A percentile compares a stretch with the other conserved stretches of the same genome.
Evolutionary conservation across 1,139 yeast genomes (phyloP).

Genomic region (Debaryomyces sp.): DNA sequence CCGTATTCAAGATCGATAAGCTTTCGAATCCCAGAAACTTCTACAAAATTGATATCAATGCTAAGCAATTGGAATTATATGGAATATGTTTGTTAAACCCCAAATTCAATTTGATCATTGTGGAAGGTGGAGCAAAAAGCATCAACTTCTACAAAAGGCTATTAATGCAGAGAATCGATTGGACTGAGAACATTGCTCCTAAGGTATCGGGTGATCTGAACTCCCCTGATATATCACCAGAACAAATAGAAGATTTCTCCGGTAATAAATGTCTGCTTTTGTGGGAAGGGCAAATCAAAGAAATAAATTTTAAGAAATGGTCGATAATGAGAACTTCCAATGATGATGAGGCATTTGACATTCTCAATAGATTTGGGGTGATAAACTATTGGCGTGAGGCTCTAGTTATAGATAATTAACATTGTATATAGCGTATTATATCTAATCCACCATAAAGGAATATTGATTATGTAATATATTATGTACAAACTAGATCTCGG

Average conservation of each 20-base stretch:
- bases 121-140: conserved; percentile 70
- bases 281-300: conserved; percentile 77
- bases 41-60: conserved; percentile 77
- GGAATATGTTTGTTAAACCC: conserved; percentile 56
- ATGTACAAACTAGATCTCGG: conserved; percentile 4
- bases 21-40: conserved; percentile 67
- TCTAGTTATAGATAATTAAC: conserved; percentile 11
- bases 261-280: conserved; percentile 55
- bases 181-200: conserved; percentile 56
- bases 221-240: conserved; percentile 1
- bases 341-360: conserved; percentile 57
- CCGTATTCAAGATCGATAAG: conserved; percentile 59
- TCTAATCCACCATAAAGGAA: background rate
- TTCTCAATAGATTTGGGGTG: conserved; percentile 51
- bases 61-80: conserved; percentile 64
- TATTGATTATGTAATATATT: background rate
- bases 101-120: conserved; percentile 61
- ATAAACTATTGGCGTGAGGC: conserved; percentile 68
- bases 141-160: conserved; percentile 65
- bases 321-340: conserved; percentile 50
- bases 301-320: conserved; percentile 64
- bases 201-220: conserved; percentile 16
- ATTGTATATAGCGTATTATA: background rate
- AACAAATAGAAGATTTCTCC: conserved; percentile 37
- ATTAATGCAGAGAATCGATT: conserved; percentile 63